Evolutionary conservation across 768 basidiomycete species (phyloP).

Genomic region (Epithele typhae): DNA sequence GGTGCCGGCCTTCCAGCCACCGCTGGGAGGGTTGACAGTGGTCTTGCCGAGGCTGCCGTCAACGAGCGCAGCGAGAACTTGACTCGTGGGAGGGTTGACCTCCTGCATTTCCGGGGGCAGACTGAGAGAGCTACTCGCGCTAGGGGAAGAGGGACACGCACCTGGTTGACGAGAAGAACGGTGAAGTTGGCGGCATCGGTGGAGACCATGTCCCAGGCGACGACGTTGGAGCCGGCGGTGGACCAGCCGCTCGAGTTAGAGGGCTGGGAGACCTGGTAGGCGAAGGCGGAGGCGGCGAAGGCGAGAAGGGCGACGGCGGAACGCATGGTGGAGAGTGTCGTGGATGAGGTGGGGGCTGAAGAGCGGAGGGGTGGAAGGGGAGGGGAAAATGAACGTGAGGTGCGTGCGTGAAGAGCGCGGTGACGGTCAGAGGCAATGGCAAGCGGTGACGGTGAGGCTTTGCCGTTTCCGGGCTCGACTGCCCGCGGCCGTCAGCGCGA

Average conservation of each 20-base stretch:
- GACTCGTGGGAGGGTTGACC: conserved; percentile 27
- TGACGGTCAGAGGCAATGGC: not conserved
- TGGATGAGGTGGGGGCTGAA: not conserved
- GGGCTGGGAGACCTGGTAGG: conserved; percentile 60
- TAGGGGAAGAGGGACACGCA: conserved; percentile 23
- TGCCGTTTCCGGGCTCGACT: too few species aligned
- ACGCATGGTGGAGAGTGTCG: conserved; percentile 35
- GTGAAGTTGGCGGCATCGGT: conserved; percentile 72
- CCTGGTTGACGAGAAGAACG: conserved; percentile 61
- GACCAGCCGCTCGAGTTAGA: conserved; percentile 48
- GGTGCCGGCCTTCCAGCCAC: conserved; percentile 60
- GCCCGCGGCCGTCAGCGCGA: too few species aligned
- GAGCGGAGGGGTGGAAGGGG: conserved; percentile 5
- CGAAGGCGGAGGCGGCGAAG: conserved; percentile 51
- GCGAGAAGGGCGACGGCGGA: conserved; percentile 38
- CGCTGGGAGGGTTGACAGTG: conserved; percentile 49
- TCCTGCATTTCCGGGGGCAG: conserved; percentile 26
- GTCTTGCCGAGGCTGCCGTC: conserved; percentile 39
- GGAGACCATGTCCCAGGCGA: conserved; percentile 60
- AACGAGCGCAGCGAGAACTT: conserved; percentile 54
- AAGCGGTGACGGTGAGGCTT: too few species aligned
- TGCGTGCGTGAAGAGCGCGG: not conserved
- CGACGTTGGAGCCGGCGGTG: conserved; percentile 43
- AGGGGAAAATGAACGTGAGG: conserved; percentile 15
- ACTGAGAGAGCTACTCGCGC: not conserved